Evolutionary conservation across 2,329 filamentous ascomycete genomes (phyloP).

Genomic region (Furcasterigmium sp.): DNA sequence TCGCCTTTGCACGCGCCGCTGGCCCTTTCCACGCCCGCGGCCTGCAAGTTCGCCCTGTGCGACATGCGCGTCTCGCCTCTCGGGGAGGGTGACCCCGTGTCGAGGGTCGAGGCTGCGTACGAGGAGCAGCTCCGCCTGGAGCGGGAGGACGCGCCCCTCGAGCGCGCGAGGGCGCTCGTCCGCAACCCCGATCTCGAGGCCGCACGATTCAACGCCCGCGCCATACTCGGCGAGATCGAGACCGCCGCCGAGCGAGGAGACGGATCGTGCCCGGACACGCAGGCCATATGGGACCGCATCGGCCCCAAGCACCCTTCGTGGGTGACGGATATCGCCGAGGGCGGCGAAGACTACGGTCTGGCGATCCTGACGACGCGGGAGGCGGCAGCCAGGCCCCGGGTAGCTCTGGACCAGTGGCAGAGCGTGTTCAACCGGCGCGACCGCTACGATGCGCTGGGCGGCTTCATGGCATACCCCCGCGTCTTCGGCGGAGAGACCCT

Average conservation of each 20-base stretch:
- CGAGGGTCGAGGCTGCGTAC: not conserved
- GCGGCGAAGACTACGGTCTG: not conserved
- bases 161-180: not conserved
- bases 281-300: constrained; percentile 1
- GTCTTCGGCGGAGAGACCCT: not conserved
- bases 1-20: too few relatives aligned
- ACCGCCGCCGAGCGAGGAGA: not conserved
- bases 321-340: not conserved
- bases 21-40: not conserved
- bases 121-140: not conserved
- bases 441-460: not conserved
- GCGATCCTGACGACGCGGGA: not conserved
- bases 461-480: not conserved
- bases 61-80: not conserved
- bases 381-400: not conserved
- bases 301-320: not conserved
- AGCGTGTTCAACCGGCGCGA: not conserved
- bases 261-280: not conserved
- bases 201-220: not conserved
- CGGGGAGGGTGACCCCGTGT: not conserved
- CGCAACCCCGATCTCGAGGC: not conserved
- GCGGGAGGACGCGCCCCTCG: not conserved
- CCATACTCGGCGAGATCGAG: not conserved
- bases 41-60: constrained; percentile 2
- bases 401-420: not conserved